phyloP scores from a whole-genome alignment of 140 eudicot species.

The Oenanthe javanica region DNA sequence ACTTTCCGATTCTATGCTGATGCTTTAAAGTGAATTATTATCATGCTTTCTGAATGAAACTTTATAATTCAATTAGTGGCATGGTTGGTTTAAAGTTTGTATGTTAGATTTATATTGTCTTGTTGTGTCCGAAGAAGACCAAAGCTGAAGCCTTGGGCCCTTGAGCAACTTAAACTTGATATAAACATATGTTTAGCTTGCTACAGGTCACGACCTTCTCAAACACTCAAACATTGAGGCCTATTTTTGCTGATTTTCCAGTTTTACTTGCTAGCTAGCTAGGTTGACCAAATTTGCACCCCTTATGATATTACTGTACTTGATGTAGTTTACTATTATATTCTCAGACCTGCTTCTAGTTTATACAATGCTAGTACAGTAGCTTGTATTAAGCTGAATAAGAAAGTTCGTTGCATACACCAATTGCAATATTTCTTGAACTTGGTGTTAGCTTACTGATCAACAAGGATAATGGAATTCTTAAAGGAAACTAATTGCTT shows the following conservation, averaged over 20 bases:
- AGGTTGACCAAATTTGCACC: not conserved
- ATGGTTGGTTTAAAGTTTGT: not conserved
- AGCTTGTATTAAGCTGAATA: not conserved
- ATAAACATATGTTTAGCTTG: not conserved
- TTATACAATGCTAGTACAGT: not conserved
- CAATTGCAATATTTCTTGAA: not conserved
- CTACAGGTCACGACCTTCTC: not conserved
- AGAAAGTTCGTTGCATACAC: not conserved
- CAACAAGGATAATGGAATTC: not conserved
- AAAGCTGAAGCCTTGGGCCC: not conserved
- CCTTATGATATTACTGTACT: not conserved
- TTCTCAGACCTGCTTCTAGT: not conserved
- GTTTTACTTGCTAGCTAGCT: not conserved
- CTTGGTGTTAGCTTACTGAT: not conserved
- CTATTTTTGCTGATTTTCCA: not conserved
- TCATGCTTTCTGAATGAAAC: not conserved
- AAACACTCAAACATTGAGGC: not conserved
- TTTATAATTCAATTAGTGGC: too few relatives aligned
- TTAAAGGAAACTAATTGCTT: not conserved
- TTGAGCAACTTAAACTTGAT: not conserved
- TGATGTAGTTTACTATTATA: not conserved
- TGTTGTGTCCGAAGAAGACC: not conserved
- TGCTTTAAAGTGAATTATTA: not conserved
- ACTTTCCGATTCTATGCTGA: not conserved
- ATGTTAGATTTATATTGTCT: not conserved